Percentiles rank a stretch among this genome's conserved stretches.
Evolutionary conservation across 78 protist genomes (phyloP).

Genomic region (Guillardia theta): DNA sequence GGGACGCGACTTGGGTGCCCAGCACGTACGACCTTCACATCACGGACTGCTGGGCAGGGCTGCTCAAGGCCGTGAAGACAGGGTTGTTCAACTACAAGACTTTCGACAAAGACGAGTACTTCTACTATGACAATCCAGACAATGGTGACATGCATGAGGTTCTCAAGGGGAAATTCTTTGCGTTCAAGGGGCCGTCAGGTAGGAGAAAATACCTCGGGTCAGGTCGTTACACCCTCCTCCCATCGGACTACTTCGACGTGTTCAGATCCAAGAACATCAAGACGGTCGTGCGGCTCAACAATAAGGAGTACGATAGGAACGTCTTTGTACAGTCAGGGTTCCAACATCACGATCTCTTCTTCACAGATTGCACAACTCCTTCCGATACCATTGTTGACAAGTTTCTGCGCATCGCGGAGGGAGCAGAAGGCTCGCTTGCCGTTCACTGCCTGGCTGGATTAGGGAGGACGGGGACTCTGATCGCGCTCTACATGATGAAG

Average conservation of each 20-base stretch:
- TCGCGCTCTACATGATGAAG: conserved; percentile 76
- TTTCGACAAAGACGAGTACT: not conserved
- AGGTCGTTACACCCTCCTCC: not conserved
- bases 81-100: not conserved
- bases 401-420: conserved; percentile 61
- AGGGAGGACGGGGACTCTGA: conserved; percentile 83
- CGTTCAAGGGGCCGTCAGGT: conserved; percentile 27
- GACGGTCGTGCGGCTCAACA: not conserved
- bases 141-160: conserved; percentile 37
- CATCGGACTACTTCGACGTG: conserved; percentile 7
- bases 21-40: not conserved
- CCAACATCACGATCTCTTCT: conserved; percentile 73
- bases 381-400: conserved; percentile 50
- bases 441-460: conserved; percentile 79
- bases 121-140: not conserved
- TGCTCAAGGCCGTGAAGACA: not conserved
- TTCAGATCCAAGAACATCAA: not conserved
- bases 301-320: not conserved
- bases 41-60: not conserved
- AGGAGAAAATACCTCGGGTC: not conserved
- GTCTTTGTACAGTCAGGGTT: conserved; percentile 44
- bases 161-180: not conserved
- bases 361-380: conserved; percentile 78
- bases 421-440: not conserved
- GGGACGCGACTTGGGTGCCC: conserved; percentile 4